Conservation (phyloP, 345 rosid species). For the Cardiospermum halicacabum region DNA sequence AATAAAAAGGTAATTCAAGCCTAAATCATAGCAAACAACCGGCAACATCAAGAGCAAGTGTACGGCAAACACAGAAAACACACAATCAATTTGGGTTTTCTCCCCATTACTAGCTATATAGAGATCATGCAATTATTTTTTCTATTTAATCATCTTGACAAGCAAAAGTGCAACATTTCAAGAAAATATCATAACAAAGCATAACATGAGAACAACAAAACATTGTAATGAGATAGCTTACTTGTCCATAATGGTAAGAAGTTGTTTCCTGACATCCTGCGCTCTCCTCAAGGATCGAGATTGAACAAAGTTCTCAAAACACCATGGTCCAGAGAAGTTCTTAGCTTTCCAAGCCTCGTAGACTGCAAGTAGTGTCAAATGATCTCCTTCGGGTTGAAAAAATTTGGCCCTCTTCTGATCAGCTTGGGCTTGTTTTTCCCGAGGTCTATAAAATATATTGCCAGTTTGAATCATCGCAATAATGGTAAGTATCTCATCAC, state of each 20-base stretch:
- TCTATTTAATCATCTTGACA: not conserved
- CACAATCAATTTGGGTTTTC: not conserved
- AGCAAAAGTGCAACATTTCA: not conserved
- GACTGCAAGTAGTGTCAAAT: constrained; percentile 85
- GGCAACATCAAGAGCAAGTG: not conserved
- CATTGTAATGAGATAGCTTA: constrained; percentile 26
- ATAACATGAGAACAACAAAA: not conserved
- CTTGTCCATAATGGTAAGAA: constrained; percentile 88
- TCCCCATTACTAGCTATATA: not conserved
- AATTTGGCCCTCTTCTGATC: constrained; percentile 91
- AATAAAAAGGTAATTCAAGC: not conserved
- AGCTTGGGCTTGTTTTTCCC: constrained; percentile 94
- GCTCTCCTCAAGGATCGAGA: constrained; percentile 75
- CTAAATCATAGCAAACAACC: not conserved
- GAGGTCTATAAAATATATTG: constrained; percentile 83
- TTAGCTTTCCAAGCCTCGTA: constrained; percentile 94
- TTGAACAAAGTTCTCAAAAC: constrained; percentile 86
- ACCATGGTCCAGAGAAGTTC: constrained; percentile 87
- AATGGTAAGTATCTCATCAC: constrained; percentile 86
- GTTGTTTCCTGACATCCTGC: constrained; percentile 84
- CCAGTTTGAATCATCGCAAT: constrained; percentile 92
- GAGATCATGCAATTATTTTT: not conserved
- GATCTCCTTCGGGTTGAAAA: constrained; percentile 91
- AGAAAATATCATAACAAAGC: not conserved
- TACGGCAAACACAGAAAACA: not conserved